A percentile compares a stretch with the other conserved stretches of the same genome.
These are phyloP conservation scores for Aspergillus alliaceus DNA, from an alignment of 2,329 filamentous ascomycete genomes.

Conservation along the genomic window DNA sequence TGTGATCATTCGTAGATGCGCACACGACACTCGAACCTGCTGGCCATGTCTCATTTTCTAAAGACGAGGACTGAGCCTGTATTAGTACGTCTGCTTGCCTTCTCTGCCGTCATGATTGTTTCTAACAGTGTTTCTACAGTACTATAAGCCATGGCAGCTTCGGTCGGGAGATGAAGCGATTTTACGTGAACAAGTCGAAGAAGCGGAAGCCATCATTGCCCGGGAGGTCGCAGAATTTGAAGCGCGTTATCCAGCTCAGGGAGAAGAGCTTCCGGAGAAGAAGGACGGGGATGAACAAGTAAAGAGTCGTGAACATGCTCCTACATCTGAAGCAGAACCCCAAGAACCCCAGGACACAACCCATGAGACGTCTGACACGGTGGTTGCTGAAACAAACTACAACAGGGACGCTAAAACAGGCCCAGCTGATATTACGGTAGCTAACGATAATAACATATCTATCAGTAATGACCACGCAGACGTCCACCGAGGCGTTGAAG, in stretches of 20 bases:
- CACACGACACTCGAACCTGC: conserved; percentile 69
- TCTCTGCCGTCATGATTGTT: neutral
- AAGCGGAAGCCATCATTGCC: conserved; percentile 63
- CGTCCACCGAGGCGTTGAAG: conserved; percentile 53
- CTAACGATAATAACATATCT: conserved; percentile 25
- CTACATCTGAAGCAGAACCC: conserved; percentile 14
- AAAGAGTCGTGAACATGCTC: conserved; percentile 26
- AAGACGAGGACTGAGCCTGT: conserved; percentile 69
- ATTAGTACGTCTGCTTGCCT: conserved; percentile 60
- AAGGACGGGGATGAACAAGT: conserved; percentile 4
- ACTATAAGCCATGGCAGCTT: conserved; percentile 81
- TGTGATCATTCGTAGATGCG: conserved; percentile 60
- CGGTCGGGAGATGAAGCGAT: conserved; percentile 66
- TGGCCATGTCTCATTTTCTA: conserved; percentile 71
- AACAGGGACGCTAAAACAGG: conserved; percentile 15
- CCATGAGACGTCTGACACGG: conserved; percentile 44
- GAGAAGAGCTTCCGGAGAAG: conserved; percentile 19
- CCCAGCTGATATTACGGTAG: conserved; percentile 25
- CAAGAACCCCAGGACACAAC: conserved; percentile 38
- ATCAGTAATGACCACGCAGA: conserved; percentile 43
- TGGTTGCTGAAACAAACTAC: conserved; percentile 22
- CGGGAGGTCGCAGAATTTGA: conserved; percentile 66
- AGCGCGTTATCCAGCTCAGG: conserved; percentile 41
- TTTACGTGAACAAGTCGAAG: conserved; percentile 69
- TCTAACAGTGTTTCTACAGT: conserved; percentile 52